Conservation (phyloP, 164 flowering plant genomes). For the Stephania cephalantha region DNA sequence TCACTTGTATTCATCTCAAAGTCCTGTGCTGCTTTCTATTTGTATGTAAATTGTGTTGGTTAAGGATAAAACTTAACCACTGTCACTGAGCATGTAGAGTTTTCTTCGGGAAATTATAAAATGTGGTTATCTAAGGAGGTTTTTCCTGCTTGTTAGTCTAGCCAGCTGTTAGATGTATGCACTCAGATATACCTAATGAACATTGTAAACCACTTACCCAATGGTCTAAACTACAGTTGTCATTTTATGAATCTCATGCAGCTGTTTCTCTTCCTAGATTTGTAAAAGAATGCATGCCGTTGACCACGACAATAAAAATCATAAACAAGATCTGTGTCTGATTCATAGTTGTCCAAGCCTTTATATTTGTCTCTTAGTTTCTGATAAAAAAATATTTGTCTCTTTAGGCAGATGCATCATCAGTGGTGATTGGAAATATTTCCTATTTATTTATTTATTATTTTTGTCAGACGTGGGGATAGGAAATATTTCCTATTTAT, state of each 20-base stretch:
- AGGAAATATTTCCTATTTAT: no score
- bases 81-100: no score
- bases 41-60: neutral
- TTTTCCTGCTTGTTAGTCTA: neutral
- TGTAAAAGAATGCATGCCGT: neutral
- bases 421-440: neutral
- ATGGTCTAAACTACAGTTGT: neutral
- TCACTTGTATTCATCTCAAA: neutral
- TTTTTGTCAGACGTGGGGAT: no score
- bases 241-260: neutral
- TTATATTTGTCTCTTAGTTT: neutral
- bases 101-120: neutral
- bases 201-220: neutral
- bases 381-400: neutral
- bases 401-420: neutral
- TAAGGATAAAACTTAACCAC: no score
- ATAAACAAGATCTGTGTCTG: neutral
- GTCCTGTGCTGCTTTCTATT: neutral
- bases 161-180: neutral
- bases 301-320: neutral
- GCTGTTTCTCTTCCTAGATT: neutral
- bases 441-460: no score
- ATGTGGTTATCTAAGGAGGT: neutral
- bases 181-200: neutral
- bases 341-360: neutral